Conservation (phyloP, 2,329 filamentous ascomycete species). For the Hymenoscyphus fructigenus region DNA sequence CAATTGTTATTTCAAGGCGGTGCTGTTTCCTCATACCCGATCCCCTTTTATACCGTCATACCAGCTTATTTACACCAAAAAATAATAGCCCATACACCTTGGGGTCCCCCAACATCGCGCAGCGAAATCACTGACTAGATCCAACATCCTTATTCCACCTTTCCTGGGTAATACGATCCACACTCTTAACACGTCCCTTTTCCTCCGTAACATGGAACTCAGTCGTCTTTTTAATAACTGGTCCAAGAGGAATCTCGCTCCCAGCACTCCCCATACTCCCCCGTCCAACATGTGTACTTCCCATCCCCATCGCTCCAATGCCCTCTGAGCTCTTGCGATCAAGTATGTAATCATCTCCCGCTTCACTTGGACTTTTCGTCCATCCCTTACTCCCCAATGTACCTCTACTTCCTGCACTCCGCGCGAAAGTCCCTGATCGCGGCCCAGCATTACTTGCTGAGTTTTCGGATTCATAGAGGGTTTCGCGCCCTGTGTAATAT, state of each 20-base stretch:
- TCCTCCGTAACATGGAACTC: background rate
- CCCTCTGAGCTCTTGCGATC: background rate
- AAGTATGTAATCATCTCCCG: background rate
- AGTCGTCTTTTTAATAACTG: slow-evolving; percentile 2
- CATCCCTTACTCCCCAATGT: background rate
- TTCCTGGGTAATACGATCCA: background rate
- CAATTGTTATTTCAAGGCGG: background rate
- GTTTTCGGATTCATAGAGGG: background rate
- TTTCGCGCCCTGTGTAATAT: slow-evolving; percentile 8
- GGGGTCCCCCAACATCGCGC: background rate
- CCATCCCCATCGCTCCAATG: background rate
- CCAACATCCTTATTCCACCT: slow-evolving; percentile 1
- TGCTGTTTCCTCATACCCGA: background rate
- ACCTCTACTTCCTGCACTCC: background rate
- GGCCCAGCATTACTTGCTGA: background rate
- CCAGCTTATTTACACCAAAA: background rate
- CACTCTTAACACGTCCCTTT: background rate
- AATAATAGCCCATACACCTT: background rate
- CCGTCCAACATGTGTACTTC: background rate
- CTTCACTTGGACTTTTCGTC: background rate
- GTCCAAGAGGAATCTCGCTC: slow-evolving; percentile 3
- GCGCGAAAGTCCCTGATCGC: background rate
- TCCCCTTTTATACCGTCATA: background rate
- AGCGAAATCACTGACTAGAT: background rate
- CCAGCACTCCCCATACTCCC: background rate